Evolutionary conservation across 345 rosid genomes (phyloP), one percentile per base, ranked within the genome.

Genomic region (Eucalyptus tenuipes): DNA sequence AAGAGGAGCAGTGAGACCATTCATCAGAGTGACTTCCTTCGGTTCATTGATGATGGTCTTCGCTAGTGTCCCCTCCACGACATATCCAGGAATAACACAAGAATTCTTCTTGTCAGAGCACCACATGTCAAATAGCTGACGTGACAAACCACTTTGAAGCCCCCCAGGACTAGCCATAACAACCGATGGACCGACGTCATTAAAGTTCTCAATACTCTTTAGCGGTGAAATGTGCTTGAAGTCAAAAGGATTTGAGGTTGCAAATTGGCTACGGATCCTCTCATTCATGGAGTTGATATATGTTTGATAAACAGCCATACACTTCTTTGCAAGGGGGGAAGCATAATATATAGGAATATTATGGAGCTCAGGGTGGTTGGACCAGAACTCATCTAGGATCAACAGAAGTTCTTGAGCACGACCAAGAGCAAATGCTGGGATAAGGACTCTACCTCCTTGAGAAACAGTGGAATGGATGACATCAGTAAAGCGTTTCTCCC

Each of bases 401-500:
- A 96, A 90, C 22, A 96, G 95, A 79, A 96, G 97, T 85, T 96
- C 98, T 86, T 96, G 98, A 29, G 98, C 97, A 90, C 95, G 96
- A n/a, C 98, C 98, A 13, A 96, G 95, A 18, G 98, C 97, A 92
- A 91, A 96, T 47, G 95, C 98, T 7, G 98, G 98, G 87, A 96
- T 96, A 80, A 96, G 94, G 86, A 96, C 99, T 89, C 98, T 97
- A 49, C 99, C 99, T 2, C 99, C 99, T 92, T 94, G 97, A 89
- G 98, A 93, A 90, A 97, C 88, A 31, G 98, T 95, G 24, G 99
- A 92, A 89, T 96, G 99, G 93, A 96, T 95, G 27, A 91, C 97
- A 93, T 97, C 99, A 71, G 99, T 96, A 92, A 96, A 97, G 48
- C 98, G 98, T 93, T 97, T 97, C 94, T 97, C 99, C 33, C 98